A percentile compares a stretch with the other conserved stretches of the same genome.
These are phyloP conservation scores for Mortierella sp. DNA, from an alignment of 371 early-diverging fungal species.

Conservation along the genomic window DNA sequence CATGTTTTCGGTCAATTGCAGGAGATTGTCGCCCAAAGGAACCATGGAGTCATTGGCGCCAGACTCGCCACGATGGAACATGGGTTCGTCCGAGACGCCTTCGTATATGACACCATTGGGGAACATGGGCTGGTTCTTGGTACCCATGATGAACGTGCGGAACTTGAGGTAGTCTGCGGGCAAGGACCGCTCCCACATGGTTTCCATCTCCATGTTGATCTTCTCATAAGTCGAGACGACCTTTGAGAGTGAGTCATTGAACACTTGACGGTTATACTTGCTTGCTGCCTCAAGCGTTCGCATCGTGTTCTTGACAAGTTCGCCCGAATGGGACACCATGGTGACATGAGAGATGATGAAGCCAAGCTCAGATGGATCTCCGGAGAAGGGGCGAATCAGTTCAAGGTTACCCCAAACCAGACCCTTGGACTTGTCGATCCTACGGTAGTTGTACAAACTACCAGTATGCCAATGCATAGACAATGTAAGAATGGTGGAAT, in stretches of 20 bases:
- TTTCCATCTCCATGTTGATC: constrained; percentile 83
- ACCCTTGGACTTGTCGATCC: constrained; percentile 65
- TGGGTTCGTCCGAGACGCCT: constrained; percentile 71
- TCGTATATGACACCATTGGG: constrained; percentile 88
- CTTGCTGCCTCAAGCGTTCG: constrained; percentile 68
- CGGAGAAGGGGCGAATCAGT: constrained; percentile 81
- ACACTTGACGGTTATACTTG: constrained; percentile 64
- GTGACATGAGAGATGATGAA: constrained; percentile 88
- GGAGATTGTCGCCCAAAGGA: constrained; percentile 84
- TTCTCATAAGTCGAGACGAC: constrained; percentile 68
- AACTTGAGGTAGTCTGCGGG: constrained; percentile 84
- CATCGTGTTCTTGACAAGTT: constrained; percentile 69
- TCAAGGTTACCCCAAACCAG: constrained; percentile 78
- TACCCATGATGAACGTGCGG: constrained; percentile 91
- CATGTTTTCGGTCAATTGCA: constrained; percentile 82
- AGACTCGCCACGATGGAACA: constrained; percentile 83
- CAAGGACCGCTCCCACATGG: constrained; percentile 79
- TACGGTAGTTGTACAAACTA: constrained; percentile 85
- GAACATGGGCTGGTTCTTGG: constrained; percentile 90
- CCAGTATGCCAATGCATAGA: too few species aligned
- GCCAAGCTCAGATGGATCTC: constrained; percentile 76
- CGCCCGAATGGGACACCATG: constrained; percentile 82
- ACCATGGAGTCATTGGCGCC: constrained; percentile 92
- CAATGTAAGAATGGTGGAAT: too few species aligned
- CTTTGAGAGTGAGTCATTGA: constrained; percentile 66